Conservation (phyloP, 2,329 filamentous ascomycete species). For the Chalara sp. region DNA sequence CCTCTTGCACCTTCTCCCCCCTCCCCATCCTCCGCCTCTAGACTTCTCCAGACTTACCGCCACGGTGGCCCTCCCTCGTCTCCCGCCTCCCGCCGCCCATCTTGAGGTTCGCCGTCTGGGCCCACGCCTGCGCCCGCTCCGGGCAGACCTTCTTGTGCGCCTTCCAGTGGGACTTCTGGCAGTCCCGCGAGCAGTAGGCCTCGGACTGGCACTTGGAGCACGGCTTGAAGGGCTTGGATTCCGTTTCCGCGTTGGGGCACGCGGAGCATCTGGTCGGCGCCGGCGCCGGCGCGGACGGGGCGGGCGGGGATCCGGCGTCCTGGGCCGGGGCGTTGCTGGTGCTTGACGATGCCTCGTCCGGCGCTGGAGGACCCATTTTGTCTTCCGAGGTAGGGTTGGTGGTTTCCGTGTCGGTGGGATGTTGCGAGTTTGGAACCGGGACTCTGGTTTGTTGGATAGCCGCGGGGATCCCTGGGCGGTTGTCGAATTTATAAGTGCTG, state of each 20-base stretch:
- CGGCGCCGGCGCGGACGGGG: not conserved
- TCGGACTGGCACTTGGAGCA: slow-evolving; percentile 18
- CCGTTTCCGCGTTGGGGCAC: not conserved
- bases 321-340: not conserved
- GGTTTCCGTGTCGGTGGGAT: too few relatives aligned
- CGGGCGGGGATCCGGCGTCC: not conserved
- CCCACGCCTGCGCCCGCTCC: slow-evolving; percentile 11
- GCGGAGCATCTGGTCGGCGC: not conserved
- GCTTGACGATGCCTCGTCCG: not conserved
- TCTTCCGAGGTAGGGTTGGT: too few relatives aligned
- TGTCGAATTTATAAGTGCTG: too few relatives aligned
- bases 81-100: slow-evolving; percentile 4
- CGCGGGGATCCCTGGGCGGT: too few relatives aligned
- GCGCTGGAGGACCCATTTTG: slow-evolving; percentile 1
- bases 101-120: slow-evolving; percentile 12
- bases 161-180: slow-evolving; percentile 20
- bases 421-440: too few relatives aligned
- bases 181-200: slow-evolving; percentile 21
- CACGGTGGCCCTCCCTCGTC: slow-evolving; percentile 10
- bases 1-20: too few relatives aligned
- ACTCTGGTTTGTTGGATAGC: too few relatives aligned
- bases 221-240: slow-evolving; percentile 10
- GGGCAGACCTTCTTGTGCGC: slow-evolving; percentile 20
- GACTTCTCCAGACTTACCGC: not conserved
- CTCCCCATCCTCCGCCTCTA: too few relatives aligned